phyloP scores from a whole-genome alignment of 768 basidiomycete genomes.

The Boletus edulis region DNA sequence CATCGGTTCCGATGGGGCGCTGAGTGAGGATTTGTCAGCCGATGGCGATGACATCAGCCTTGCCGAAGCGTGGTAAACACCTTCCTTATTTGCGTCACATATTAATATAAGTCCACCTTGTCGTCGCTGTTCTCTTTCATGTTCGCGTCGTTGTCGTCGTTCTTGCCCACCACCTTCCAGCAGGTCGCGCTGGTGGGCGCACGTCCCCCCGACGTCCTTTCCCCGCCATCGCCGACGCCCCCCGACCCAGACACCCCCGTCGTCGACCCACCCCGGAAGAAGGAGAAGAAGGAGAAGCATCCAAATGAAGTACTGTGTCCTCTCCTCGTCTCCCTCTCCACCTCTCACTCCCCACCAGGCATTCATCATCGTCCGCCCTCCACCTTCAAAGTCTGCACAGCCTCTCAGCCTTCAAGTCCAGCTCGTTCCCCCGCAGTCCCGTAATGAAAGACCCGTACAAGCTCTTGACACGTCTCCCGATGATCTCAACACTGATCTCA shows the following conservation, averaged over 20 bases:
- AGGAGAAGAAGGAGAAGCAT: conserved; percentile 34
- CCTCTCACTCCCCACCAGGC: conserved; percentile 47
- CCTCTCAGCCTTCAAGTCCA: conserved; percentile 91
- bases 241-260: conserved; percentile 10
- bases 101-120: conserved; percentile 13
- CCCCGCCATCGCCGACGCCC: conserved; percentile 9
- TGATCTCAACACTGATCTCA: conserved; percentile 26
- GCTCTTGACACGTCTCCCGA: conserved; percentile 43
- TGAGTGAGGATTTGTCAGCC: background rate
- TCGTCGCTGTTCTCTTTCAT: conserved; percentile 28
- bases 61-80: conserved; percentile 8
- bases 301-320: conserved; percentile 45
- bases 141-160: conserved; percentile 52
- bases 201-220: conserved; percentile 21
- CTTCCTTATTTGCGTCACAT: background rate
- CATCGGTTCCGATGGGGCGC: no score
- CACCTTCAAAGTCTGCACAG: conserved; percentile 80
- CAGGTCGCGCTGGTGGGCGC: conserved; percentile 28
- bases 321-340: conserved; percentile 2
- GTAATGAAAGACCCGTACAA: conserved; percentile 40
- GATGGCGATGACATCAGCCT: background rate
- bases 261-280: conserved; percentile 41
- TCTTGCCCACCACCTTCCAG: conserved; percentile 50
- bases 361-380: conserved; percentile 89
- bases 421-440: conserved; percentile 65